phyloP scores from a whole-genome alignment of 495 filamentous ascomycete genomes.

The Xylaria castorea region DNA sequence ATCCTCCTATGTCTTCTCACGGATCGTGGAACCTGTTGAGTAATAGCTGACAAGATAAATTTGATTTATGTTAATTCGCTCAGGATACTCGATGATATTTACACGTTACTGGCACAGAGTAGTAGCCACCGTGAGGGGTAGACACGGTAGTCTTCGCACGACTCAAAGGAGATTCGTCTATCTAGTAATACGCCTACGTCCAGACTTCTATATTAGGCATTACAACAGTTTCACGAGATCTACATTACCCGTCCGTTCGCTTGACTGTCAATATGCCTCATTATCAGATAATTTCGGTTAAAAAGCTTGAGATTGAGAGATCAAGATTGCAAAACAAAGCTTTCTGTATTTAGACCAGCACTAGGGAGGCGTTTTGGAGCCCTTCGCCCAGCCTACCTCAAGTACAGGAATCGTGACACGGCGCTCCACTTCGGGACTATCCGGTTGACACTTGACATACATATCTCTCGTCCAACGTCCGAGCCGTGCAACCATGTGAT shows the following conservation, averaged over 20 bases:
- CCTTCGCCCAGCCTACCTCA: no score
- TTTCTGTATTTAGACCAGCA: no score
- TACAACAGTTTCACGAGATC: constrained; percentile 25
- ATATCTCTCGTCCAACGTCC: constrained; percentile 20
- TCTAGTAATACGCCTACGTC: no score
- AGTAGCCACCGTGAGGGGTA: neutral
- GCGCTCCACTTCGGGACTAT: constrained; percentile 18
- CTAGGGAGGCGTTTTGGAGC: no score
- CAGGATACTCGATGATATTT: no score
- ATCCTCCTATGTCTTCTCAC: neutral
- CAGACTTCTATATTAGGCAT: neutral
- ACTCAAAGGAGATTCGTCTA: no score
- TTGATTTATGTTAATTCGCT: no score
- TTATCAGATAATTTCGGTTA: neutral
- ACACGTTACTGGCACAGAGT: no score
- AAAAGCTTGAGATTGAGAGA: neutral
- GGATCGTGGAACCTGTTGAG: no score
- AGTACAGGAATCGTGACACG: neutral
- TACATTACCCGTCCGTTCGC: neutral
- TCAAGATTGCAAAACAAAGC: neutral
- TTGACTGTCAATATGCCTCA: neutral
- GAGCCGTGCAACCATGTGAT: constrained; percentile 23
- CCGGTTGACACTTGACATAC: constrained; percentile 13
- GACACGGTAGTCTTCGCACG: no score
- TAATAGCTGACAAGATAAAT: no score